These are phyloP conservation scores for Glaciozyma martinii DNA, from an alignment of 768 basidiomycete species.

Conservation along the genomic window DNA sequence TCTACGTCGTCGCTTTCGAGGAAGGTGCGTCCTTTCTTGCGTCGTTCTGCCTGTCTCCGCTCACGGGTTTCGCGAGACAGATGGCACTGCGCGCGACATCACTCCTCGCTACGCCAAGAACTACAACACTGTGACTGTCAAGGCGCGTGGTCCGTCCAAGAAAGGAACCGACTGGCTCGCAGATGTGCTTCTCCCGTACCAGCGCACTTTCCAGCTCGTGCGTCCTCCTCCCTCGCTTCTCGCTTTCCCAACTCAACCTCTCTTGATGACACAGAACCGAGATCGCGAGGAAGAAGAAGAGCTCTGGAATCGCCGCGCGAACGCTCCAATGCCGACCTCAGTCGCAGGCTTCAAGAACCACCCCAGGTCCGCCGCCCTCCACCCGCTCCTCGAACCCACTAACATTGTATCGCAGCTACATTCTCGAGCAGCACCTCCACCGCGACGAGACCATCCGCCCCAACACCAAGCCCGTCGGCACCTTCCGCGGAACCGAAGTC, in stretches of 20 bases:
- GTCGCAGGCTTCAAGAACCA: conserved; percentile 92
- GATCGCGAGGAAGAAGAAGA: conserved; percentile 91
- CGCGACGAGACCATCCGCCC: conserved; percentile 79
- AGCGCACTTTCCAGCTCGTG: conserved; percentile 74
- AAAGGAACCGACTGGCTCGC: conserved; percentile 71
- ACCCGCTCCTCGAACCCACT: not conserved
- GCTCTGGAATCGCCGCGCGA: conserved; percentile 61
- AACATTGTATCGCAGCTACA: conserved; percentile 51
- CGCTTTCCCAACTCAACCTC: not conserved
- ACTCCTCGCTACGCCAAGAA: conserved; percentile 78
- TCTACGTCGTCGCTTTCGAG: conserved; percentile 88
- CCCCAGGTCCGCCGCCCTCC: conserved; percentile 56
- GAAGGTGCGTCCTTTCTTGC: conserved; percentile 46
- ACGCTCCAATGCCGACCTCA: conserved; percentile 86
- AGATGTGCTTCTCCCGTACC: conserved; percentile 53
- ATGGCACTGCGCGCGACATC: conserved; percentile 82
- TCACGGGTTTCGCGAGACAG: conserved; percentile 38
- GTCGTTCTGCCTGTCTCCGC: not conserved
- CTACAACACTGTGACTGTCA: conserved; percentile 58
- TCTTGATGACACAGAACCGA: conserved; percentile 53
- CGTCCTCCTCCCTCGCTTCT: conserved; percentile 33
- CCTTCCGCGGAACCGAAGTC: conserved; percentile 74
- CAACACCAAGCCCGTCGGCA: conserved; percentile 62
- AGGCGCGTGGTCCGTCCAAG: conserved; percentile 45
- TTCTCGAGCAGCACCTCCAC: conserved; percentile 74